Evolutionary conservation across 306 rosid species (phyloP), one percentile per base, ranked within the genome.

Genomic region (Trifolium pratense): DNA sequence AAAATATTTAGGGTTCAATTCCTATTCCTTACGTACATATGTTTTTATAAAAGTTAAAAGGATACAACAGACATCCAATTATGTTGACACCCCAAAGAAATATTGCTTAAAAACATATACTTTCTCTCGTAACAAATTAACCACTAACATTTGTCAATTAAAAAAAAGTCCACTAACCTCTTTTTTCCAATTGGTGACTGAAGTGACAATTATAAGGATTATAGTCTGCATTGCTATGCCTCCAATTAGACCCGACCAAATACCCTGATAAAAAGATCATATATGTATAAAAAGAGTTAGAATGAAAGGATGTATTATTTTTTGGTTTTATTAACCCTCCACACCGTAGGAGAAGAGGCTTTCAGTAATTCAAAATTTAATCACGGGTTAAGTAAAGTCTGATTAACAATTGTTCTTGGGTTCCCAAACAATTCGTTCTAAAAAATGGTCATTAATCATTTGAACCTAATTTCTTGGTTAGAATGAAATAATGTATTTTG

Each of bases 161-260:
- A 18, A 17, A 45, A 8, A 20, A 15, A 65, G 62, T 16, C 3
- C 12, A 37, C 88, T 40, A 12, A 89, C 97, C 78, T 92, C 96
- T 82, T 42, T 89, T 25, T 68, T 85, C 97, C 93, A 92, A 56
- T 92, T 88, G 26, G 90, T 88, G 18, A 84, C 0, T 42, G 85
- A 74, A 36, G 93, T 88, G 72, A 92, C 1, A 3, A 86, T 7
- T 8, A 89, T 29, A 81, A 92, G 86, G 56, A 89, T 88, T 73
- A 68, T 23, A 16, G 97, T 89, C 48, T 92, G 97, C 81, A 92
- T 75, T 60, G 16, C 45, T 65, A 86, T 80, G 76, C 97, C 97
- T 57, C 84, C 96, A 46, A 89, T 89, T 93, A 92, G 75, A 59
- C 97, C 97, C 13, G 82, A 43, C 97, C 97, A 89, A 60, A 89